Base-by-base conservation (phyloP, 139 green algal species). In the Chlamydomonas eustigma region DNA sequence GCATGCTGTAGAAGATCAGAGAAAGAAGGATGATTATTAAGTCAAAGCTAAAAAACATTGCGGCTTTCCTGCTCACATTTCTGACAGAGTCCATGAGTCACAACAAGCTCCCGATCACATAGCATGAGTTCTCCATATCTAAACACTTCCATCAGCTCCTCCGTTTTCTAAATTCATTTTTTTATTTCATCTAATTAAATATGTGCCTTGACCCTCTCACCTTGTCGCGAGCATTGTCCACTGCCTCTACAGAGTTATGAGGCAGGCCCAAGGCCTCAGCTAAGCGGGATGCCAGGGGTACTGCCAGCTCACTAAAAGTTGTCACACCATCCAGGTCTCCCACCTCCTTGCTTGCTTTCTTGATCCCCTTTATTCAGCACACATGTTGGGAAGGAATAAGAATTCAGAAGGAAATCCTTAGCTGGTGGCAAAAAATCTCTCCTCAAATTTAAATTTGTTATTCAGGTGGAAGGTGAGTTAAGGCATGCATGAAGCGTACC, bases 291-390 rank as follows among this genome's bases (percentile, higher is more conserved):
- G 92, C 90, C 68, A 97, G 83, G 22, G 93, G 91, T 78, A 94
- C 85, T 0, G 93, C 92, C 77, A 97, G 87, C 82, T 97, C 93
- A 50, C 88, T 96, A 77, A 97, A 97, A 67, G 89, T 96, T 75
- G 80, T 82, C 8, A 97, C 75, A 51, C 92, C 93, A 74, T 97
- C 92, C 51, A 97, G 68, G 44, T 91, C 84, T 1, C 89, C 91
- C 2, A 94, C 37, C 32, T 80, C 66, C 6, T 37, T 63, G 4
- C 58, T 68, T 1, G 77, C 85, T 8, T 51, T 39, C 12, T 64
- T 66, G 51, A 85, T 77, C 50, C 58, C 80, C 84, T 89, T n/a
- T n/a, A n/a, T n/a, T n/a, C n/a, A n/a, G n/a, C n/a, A n/a, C n/a
- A n/a, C n/a, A n/a, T n/a, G n/a, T n/a, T n/a, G n/a, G n/a, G n/a